Percentiles rank a stretch among this genome's conserved stretches.
phyloP scores from a whole-genome alignment of 768 basidiomycete species.

The Suillus bovinus region DNA sequence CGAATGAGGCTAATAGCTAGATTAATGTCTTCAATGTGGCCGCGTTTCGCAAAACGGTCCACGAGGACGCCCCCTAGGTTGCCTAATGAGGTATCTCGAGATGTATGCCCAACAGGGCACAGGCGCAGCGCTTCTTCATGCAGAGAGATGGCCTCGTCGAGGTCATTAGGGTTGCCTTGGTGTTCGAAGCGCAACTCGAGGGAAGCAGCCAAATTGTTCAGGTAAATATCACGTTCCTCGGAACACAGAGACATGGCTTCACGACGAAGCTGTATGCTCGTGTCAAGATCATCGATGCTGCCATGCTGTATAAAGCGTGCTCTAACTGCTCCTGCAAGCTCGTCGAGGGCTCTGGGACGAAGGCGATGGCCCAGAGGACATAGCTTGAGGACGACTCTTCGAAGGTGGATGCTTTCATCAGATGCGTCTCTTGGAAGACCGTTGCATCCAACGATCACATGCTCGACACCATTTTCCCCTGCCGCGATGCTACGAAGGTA shows the following conservation, averaged over 20 bases:
- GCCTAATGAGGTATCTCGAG: not conserved
- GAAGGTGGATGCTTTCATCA: not conserved
- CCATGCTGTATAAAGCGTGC: not conserved
- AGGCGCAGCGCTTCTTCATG: not conserved
- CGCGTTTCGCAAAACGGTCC: not conserved
- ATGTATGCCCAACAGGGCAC: not conserved
- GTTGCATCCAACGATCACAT: not conserved
- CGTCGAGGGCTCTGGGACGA: not conserved
- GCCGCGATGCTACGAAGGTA: not conserved
- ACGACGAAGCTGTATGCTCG: not conserved
- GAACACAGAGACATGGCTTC: not conserved
- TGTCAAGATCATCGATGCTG: not conserved
- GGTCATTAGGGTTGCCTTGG: not conserved
- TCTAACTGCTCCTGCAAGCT: rapidly evolving
- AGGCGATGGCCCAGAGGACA: not conserved
- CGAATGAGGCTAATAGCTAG: not conserved
- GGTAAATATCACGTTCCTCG: not conserved
- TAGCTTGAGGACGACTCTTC: not conserved
- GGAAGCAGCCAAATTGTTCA: not conserved
- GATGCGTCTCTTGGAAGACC: not conserved
- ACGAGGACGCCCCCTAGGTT: not conserved
- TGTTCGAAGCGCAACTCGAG: not conserved
- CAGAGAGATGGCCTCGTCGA: not conserved
- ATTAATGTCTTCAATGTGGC: not conserved
- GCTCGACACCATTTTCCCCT: not conserved